Evolutionary conservation across 2,329 filamentous ascomycete species (phyloP), one percentile per base, ranked within the genome.

Genomic region (Chrysoporthe puriensis): DNA sequence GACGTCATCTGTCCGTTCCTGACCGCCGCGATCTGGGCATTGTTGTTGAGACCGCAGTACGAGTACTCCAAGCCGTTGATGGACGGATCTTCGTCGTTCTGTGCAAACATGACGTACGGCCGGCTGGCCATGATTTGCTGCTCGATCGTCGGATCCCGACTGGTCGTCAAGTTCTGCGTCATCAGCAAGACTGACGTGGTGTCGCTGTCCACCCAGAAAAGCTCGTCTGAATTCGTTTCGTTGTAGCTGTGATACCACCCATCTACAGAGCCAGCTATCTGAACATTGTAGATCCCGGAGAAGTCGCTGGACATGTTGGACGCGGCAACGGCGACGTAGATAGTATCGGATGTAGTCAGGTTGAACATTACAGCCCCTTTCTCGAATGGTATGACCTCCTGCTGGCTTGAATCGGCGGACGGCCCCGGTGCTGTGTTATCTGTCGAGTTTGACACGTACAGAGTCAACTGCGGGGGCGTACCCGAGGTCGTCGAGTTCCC

Each of bases 141-240:
- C 81, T 90, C 73, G 82, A 76, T 77, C 3, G 83, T 74, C 69
- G 85, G 83, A 14, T 88, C 81, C 1, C 81, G 77, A 2, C 79
- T 79, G 62, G 81, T 80, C 0, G 91, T 94, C 61, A 94, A 79
- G 73, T 94, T 91, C 64, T 88, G 85, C 0, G 94, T 96, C 57
- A 91, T 90, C 54, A 99, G 84, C 36, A 99, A 82, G 1, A 93
- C 91, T 2, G 93, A 90, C 42, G 85, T 86, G 56, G 88, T 90
- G 77, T 98, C 96, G 34, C 92, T 93, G 75, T 98, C 96, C 63
- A 97, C 88, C 79, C 94, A 91, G 73, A 89, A 86, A 71, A 90
- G 86, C 0, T 87, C 81, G 26, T 82, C 76, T 0, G 77, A 74
- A 40, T 48, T 61, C 14, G 81, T 76, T 70, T 84, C 79, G 71